Percentiles rank a stretch among this genome's conserved stretches.
Conservation (phyloP, 2,329 filamentous ascomycete genomes). For the Fusarium incarnatum region DNA sequence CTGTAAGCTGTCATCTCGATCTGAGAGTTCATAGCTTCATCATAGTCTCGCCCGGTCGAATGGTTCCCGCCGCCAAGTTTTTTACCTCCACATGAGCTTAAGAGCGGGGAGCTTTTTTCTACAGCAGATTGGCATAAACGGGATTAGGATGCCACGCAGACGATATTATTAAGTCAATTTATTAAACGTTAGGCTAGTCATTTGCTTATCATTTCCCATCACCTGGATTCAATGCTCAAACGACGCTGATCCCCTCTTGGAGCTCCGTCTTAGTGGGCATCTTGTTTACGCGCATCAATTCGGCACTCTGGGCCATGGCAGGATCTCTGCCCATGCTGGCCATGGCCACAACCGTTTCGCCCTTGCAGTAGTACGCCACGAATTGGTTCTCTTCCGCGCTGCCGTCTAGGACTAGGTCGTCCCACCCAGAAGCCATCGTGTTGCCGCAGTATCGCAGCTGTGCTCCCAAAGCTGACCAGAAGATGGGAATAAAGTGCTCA, state of each 20-base stretch:
- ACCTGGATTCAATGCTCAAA: slow-evolving; percentile 39
- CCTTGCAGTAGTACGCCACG: slow-evolving; percentile 88
- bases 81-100: not conserved
- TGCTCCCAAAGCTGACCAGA: slow-evolving; percentile 92
- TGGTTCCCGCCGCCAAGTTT: slow-evolving; percentile 35
- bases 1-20: slow-evolving; percentile 29
- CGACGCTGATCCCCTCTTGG: slow-evolving; percentile 68
- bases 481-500: slow-evolving; percentile 88
- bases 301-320: slow-evolving; percentile 82
- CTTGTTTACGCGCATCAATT: slow-evolving; percentile 83
- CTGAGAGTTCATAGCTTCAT: slow-evolving; percentile 10
- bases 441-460: slow-evolving; percentile 96
- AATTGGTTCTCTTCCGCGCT: slow-evolving; percentile 83
- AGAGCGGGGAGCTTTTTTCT: not conserved
- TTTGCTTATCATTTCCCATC: not conserved
- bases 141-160: not conserved
- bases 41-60: slow-evolving; percentile 5
- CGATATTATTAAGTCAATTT: not conserved
- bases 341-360: slow-evolving; percentile 88
- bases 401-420: slow-evolving; percentile 85
- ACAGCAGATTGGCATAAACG: not conserved
- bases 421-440: slow-evolving; percentile 77
- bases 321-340: slow-evolving; percentile 93
- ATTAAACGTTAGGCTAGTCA: not conserved
- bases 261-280: slow-evolving; percentile 88